phyloP scores from a whole-genome alignment of 306 rosid species.

The Glycyrrhiza uralensis region DNA sequence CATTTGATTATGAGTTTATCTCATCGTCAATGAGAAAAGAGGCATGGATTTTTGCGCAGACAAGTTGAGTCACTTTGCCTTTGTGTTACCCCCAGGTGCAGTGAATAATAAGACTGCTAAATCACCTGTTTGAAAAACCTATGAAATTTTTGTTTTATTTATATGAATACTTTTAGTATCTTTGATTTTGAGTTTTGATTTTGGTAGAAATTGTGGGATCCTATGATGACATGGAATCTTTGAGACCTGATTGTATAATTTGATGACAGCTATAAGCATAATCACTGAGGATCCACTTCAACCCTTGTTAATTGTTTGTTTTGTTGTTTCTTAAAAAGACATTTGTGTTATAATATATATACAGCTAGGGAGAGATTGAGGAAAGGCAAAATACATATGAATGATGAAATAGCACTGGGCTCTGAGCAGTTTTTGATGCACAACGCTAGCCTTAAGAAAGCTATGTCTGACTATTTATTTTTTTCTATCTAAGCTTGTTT shows the following conservation, averaged over 20 bases:
- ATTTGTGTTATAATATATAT: background rate
- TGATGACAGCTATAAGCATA: slow-evolving; percentile 89
- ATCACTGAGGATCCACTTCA: slow-evolving; percentile 60
- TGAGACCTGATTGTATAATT: slow-evolving; percentile 86
- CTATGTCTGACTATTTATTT: slow-evolving; percentile 63
- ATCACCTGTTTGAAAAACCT: background rate
- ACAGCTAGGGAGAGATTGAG: background rate
- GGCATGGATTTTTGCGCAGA: slow-evolving; percentile 60
- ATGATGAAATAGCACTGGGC: slow-evolving; percentile 90
- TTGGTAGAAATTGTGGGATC: slow-evolving; percentile 25
- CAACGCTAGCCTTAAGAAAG: slow-evolving; percentile 92
- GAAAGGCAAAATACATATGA: background rate
- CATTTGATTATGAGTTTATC: slow-evolving; percentile 24
- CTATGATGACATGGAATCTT: slow-evolving; percentile 99
- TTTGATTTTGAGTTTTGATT: background rate
- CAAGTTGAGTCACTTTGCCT: slow-evolving; percentile 90
- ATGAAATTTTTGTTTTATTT: background rate
- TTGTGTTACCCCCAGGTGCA: slow-evolving; percentile 49
- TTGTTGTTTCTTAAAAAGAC: rapidly evolving
- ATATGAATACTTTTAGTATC: rapidly evolving
- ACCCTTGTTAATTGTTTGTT: background rate
- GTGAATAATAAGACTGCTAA: slow-evolving; percentile 70
- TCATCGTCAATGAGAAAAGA: slow-evolving; percentile 8
- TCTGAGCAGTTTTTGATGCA: slow-evolving; percentile 83
- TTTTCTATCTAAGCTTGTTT: background rate